Percentiles rank a stretch among this genome's conserved stretches.
Evolutionary conservation across 441 rosid species (phyloP).

Genomic region (Adansonia madagascariensis): DNA sequence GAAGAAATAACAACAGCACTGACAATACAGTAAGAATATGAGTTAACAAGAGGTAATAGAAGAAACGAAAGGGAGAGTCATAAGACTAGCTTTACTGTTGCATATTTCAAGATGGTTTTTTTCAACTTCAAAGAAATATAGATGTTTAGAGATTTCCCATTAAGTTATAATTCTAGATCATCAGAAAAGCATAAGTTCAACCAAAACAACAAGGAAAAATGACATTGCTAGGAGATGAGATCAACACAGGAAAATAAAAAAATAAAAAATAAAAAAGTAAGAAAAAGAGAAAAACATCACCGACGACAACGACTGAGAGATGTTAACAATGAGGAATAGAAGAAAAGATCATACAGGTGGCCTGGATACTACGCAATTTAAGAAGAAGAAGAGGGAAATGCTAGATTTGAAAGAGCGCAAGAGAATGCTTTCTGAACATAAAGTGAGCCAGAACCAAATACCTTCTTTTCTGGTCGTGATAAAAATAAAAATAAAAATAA

Average conservation of each 20-base stretch:
- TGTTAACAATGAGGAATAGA: neutral
- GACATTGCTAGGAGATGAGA: neutral
- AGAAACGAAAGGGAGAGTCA: neutral
- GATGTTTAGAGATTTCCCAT: neutral
- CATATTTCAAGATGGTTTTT: neutral
- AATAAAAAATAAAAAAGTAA: neutral
- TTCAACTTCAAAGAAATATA: neutral
- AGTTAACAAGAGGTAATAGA: neutral
- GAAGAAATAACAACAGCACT: neutral
- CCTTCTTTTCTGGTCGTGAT: neutral
- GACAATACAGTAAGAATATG: neutral
- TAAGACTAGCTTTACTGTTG: neutral
- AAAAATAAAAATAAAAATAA: neutral
- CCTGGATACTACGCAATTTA: neutral
- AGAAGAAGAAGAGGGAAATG: neutral
- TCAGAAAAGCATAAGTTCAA: neutral
- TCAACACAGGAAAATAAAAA: neutral
- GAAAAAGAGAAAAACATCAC: neutral
- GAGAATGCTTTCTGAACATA: neutral
- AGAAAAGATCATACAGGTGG: neutral
- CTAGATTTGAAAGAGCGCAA: neutral
- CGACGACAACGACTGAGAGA: too few relatives aligned
- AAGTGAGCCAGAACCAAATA: neutral
- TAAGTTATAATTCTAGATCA: neutral
- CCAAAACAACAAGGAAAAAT: neutral